Evolutionary conservation across 2,329 filamentous ascomycete genomes (phyloP).

Genomic region (Apiospora sp.): DNA sequence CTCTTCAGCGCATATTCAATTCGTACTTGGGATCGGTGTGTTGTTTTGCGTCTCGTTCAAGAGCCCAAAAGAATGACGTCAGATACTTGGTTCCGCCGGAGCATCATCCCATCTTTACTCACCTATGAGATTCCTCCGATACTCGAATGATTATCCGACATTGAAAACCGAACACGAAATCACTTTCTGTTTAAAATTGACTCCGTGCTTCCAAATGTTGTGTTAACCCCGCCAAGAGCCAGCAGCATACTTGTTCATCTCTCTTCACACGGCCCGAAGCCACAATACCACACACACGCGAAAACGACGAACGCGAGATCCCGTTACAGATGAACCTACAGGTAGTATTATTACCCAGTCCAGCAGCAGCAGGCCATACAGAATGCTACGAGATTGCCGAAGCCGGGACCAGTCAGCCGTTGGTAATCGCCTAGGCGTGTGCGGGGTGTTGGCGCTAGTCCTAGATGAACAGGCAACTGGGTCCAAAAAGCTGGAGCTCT

Average conservation of each 20-base stretch:
- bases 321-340: not conserved
- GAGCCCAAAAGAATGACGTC: not conserved
- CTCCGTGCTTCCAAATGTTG: too few relatives aligned
- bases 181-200: not conserved
- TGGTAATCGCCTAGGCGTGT: conserved; percentile 10
- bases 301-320: too few relatives aligned
- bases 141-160: not conserved
- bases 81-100: not conserved
- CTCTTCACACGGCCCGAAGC: too few relatives aligned
- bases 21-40: not conserved
- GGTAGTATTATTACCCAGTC: not conserved
- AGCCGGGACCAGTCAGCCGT: conserved; percentile 5
- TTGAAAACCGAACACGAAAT: not conserved
- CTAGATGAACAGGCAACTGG: not conserved
- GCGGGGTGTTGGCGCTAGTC: conserved; percentile 3
- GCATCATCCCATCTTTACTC: not conserved
- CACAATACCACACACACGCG: too few relatives aligned
- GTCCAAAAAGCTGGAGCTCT: not conserved
- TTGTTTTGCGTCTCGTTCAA: not conserved
- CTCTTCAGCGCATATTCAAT: not conserved
- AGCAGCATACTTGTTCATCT: too few relatives aligned
- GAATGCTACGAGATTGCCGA: not conserved
- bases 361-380: not conserved
- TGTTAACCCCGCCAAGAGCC: too few relatives aligned
- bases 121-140: not conserved